Conservation (phyloP, 192 early-diverging fungal species). For the Chytriomyces sp. region DNA sequence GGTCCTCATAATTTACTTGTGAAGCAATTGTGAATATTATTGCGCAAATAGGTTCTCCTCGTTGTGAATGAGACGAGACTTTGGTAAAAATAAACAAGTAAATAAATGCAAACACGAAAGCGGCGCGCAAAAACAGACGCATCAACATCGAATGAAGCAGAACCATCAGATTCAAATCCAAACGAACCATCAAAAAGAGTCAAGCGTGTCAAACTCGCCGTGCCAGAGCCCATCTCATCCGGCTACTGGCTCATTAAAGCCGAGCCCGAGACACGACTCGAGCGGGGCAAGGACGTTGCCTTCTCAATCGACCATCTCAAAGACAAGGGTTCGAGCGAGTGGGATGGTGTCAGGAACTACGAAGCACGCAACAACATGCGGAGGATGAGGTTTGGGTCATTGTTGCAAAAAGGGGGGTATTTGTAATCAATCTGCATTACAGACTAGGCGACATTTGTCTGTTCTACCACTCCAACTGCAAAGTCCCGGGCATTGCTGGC, state of each 20-base stretch:
- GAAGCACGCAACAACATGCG: conserved; percentile 84
- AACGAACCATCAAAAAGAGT: neutral
- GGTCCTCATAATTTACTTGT: too few relatives aligned
- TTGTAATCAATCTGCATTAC: neutral
- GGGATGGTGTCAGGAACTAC: conserved; percentile 86
- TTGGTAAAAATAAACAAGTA: too few relatives aligned
- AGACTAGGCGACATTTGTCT: conserved; percentile 46
- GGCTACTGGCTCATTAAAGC: conserved; percentile 90
- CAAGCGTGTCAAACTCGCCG: conserved; percentile 42
- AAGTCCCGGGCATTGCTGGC: conserved; percentile 81
- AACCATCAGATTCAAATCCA: neutral
- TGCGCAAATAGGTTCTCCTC: too few relatives aligned
- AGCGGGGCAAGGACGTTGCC: conserved; percentile 68
- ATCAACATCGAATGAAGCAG: neutral
- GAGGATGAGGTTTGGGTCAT: conserved; percentile 36
- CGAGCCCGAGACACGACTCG: conserved; percentile 74
- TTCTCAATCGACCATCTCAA: conserved; percentile 76
- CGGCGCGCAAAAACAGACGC: neutral
- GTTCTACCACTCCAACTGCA: conserved; percentile 91
- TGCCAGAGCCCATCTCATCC: too few relatives aligned
- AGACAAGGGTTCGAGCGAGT: conserved; percentile 55
- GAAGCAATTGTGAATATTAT: too few relatives aligned
- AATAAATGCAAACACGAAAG: neutral
- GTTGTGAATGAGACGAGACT: too few relatives aligned
- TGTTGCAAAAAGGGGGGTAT: neutral